A percentile compares a stretch with the other conserved stretches of the same genome.
Conservation (phyloP, 2,329 filamentous ascomycete species). For the Xylariales sp. region DNA sequence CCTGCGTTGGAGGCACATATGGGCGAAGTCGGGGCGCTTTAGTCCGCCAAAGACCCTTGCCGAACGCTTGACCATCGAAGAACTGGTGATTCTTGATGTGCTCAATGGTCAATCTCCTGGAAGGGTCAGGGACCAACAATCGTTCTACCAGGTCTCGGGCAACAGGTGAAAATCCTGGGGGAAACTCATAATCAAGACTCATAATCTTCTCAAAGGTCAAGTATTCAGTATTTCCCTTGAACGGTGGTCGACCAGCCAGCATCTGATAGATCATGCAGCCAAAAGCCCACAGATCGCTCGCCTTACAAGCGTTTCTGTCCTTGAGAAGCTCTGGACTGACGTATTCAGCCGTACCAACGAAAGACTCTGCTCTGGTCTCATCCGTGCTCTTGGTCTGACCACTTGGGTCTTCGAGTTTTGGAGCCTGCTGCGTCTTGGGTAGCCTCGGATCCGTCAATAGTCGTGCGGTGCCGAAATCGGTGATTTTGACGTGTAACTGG, state of each 20-base stretch:
- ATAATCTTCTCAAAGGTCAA: constrained; percentile 98
- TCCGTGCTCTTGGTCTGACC: constrained; percentile 42
- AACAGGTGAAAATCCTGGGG: constrained; percentile 76
- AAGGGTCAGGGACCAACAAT: constrained; percentile 82
- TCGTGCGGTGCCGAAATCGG: constrained; percentile 98
- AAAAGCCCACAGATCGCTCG: constrained; percentile 96
- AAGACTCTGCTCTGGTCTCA: constrained; percentile 78
- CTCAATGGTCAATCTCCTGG: constrained; percentile 80
- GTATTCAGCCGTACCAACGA: constrained; percentile 96
- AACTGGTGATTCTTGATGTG: constrained; percentile 97
- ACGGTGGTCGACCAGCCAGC: constrained; percentile 89
- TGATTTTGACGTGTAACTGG: constrained; percentile 97
- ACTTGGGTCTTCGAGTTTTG: constrained; percentile 28
- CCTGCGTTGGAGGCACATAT: constrained; percentile 72
- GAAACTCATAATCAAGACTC: constrained; percentile 88
- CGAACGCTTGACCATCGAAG: constrained; percentile 83
- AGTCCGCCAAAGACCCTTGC: constrained; percentile 79
- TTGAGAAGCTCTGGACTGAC: constrained; percentile 96
- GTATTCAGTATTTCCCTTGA: constrained; percentile 95
- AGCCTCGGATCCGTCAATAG: constrained; percentile 62
- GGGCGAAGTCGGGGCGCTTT: constrained; percentile 84
- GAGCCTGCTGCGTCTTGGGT: constrained; percentile 36
- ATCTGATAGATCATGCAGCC: constrained; percentile 97
- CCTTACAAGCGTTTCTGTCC: constrained; percentile 95
- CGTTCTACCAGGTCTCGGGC: constrained; percentile 88